phyloP scores from a whole-genome alignment of 176 grass and related monocot genomes.

The Zoysia pacifica region DNA sequence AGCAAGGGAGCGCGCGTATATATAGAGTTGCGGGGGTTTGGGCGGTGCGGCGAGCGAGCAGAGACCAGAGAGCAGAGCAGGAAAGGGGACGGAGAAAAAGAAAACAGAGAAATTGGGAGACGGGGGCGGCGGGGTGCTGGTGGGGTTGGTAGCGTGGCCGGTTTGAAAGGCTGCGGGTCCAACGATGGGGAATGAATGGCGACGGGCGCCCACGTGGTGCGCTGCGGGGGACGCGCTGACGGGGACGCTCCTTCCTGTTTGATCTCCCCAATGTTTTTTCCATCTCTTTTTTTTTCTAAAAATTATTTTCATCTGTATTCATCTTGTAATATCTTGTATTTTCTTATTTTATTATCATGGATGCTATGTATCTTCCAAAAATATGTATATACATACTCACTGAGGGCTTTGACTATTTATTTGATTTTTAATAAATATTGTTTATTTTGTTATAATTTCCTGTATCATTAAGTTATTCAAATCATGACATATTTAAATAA shows the following conservation, averaged over 20 bases:
- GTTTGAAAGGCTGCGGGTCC: slow-evolving; percentile 37
- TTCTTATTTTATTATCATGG: too few species aligned
- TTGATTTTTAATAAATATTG: too few species aligned
- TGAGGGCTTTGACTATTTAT: too few species aligned
- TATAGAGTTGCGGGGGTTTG: slow-evolving; percentile 40
- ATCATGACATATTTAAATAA: too few species aligned
- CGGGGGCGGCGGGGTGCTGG: background rate
- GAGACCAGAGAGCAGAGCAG: background rate
- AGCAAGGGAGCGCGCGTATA: slow-evolving; percentile 28
- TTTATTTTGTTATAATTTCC: too few species aligned
- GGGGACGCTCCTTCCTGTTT: background rate
- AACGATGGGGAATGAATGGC: slow-evolving; percentile 2
- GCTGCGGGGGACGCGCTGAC: slow-evolving; percentile 37
- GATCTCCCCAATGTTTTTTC: background rate
- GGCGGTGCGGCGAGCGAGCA: background rate
- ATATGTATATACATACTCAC: too few species aligned
- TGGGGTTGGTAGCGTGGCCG: slow-evolving; percentile 9
- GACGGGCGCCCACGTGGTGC: slow-evolving; percentile 52
- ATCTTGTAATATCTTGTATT: too few species aligned
- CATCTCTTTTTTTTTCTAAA: background rate
- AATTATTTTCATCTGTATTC: too few species aligned
- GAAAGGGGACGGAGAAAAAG: background rate
- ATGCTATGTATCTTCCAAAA: too few species aligned
- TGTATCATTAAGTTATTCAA: too few species aligned
- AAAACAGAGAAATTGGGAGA: background rate